phyloP scores from a whole-genome alignment of 352 stramenopile genomes.

The Globisporangium yorkense region DNA sequence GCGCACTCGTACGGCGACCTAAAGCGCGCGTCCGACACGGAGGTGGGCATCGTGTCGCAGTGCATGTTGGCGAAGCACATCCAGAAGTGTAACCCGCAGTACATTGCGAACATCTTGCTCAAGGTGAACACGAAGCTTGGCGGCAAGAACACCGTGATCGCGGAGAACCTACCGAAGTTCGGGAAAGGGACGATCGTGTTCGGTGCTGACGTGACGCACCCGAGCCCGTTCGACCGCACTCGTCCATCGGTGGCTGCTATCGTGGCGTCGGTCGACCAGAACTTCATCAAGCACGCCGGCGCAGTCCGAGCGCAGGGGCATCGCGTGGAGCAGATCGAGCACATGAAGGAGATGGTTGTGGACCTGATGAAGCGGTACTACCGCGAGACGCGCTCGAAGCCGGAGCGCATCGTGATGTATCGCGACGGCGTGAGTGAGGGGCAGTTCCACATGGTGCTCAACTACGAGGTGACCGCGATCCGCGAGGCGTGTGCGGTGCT shows the following conservation, averaged over 20 bases:
- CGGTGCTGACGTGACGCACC: constrained; percentile 80
- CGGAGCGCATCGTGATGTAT: constrained; percentile 78
- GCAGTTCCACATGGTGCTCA: constrained; percentile 81
- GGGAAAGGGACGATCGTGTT: constrained; percentile 69
- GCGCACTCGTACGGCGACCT: constrained; percentile 53
- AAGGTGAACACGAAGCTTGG: constrained; percentile 81
- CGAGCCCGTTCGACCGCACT: constrained; percentile 60
- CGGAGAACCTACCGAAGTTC: constrained; percentile 34
- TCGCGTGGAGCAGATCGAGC: constrained; percentile 68
- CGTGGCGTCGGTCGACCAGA: constrained; percentile 68
- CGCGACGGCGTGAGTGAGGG: constrained; percentile 88
- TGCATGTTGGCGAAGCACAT: constrained; percentile 75
- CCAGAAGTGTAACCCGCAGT: constrained; percentile 45
- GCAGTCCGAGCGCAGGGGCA: constrained; percentile 66
- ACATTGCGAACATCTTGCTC: constrained; percentile 70
- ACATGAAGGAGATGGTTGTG: constrained; percentile 58
- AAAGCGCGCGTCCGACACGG: constrained; percentile 66
- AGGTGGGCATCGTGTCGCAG: constrained; percentile 69
- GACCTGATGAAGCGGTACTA: constrained; percentile 78
- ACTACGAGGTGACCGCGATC: constrained; percentile 73
- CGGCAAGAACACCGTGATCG: constrained; percentile 55
- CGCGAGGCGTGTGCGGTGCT: constrained; percentile 59
- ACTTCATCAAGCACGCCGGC: constrained; percentile 66
- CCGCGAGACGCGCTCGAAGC: constrained; percentile 40
- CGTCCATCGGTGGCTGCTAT: constrained; percentile 78